Evolutionary conservation across 1,284 basidiomycete species (phyloP), one percentile per base, ranked within the genome.

Genomic region (Ustanciosporium gigantosporum): DNA sequence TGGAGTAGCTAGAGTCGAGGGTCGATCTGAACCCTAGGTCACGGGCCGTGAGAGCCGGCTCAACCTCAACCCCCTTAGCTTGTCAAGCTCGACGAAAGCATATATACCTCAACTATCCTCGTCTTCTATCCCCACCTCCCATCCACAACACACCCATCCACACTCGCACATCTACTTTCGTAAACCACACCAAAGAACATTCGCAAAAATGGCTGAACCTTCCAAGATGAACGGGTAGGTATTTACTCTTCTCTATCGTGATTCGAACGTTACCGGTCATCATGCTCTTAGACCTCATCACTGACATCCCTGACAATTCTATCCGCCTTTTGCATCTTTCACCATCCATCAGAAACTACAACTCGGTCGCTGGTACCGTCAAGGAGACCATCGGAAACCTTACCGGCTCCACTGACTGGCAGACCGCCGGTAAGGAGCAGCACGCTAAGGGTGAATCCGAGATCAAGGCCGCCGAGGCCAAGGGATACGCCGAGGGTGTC

Each of bases 401-500:
- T 17, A 39, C 52, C 29, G 70, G 70, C 20, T 60, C 66, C 21
- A 36, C 46, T 5, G 58, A 66, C 13, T 70, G 68, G 70, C 53
- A 68, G 48, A 31, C 47, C 31, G 38, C 55, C 46, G 70, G 70
- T 35, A 68, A 70, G 65, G 52, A 73, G 66, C 51, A 59, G 47
- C 69, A 69, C 55, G 67, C 69, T 37, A 36, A 69, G 62, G 69
- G 69, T 34, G 69, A 69, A 51, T 32, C 46, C 23, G 69, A 71
- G 60, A 44, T 51, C 45, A 71, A 69, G 62, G 66, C 69, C 32
- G 69, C 69, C 32, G 38, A 66, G 46, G 56, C 69, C 40, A 64
- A 71, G 62, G 59, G 42, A 20, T 70, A 73, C 59, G 66, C 68
- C 38, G 70, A 73, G 60, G 70, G 70, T 25, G 41, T 59, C 45